Evolutionary conservation across 78 protist species (phyloP).

Genomic region (Dictyostelium citrinum): DNA sequence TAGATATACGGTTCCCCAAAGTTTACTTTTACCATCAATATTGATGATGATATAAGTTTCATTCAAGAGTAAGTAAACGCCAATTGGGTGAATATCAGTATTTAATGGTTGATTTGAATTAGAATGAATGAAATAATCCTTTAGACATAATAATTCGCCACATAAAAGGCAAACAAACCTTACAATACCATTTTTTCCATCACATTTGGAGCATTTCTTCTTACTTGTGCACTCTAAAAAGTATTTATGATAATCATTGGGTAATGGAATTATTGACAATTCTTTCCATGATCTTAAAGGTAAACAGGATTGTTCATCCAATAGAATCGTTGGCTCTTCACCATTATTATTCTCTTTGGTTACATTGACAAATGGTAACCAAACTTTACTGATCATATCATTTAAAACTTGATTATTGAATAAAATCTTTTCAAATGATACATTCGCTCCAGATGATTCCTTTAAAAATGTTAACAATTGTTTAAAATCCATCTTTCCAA

Average conservation of each 20-base stretch:
- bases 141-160: not conserved
- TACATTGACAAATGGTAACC: not conserved
- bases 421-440: not conserved
- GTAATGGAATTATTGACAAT: not conserved
- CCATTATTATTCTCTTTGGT: not conserved
- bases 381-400: not conserved
- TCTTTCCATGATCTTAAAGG: not conserved
- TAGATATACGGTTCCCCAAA: constrained; percentile 14
- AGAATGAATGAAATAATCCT: not conserved
- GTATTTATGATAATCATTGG: constrained; percentile 1
- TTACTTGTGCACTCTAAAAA: not conserved
- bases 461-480: not conserved
- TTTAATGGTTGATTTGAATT: not conserved
- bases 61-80: not conserved
- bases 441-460: not conserved
- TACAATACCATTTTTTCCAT: not conserved
- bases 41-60: not conserved
- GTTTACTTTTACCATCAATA: not conserved
- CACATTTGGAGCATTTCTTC: constrained; percentile 6
- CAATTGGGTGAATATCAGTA: not conserved
- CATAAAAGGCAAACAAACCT: constrained; percentile 3
- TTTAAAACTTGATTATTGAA: not conserved
- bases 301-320: not conserved
- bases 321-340: not conserved
- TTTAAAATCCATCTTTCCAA: not conserved